A percentile compares a stretch with the other conserved stretches of the same genome.
Conservation (phyloP, 2,329 filamentous ascomycete genomes). For the Clonostachys rhizophaga region DNA sequence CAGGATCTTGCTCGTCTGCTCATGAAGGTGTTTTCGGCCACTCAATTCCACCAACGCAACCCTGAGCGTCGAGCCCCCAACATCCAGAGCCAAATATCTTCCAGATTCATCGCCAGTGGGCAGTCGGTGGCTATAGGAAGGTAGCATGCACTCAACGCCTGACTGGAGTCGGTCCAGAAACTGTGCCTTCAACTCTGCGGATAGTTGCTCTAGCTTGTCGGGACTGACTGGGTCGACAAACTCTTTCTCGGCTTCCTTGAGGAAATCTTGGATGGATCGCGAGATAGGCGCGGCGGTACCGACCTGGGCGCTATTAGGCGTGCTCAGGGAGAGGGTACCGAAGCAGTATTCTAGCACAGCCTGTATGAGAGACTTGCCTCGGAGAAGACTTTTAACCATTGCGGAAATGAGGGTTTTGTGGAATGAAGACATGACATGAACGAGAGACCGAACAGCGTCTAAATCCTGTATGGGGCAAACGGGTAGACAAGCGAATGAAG, state of each 20-base stretch:
- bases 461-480: neutral
- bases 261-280: conserved; percentile 41
- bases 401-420: conserved; percentile 49
- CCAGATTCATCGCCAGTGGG: conserved; percentile 56
- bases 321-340: conserved; percentile 26
- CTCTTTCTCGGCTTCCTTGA: conserved; percentile 49
- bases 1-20: conserved; percentile 44
- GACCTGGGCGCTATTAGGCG: conserved; percentile 9
- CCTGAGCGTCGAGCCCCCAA: conserved; percentile 65
- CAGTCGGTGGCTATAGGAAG: conserved; percentile 61
- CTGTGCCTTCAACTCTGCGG: conserved; percentile 46
- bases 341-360: conserved; percentile 52
- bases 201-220: conserved; percentile 39
- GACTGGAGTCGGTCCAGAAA: conserved; percentile 46
- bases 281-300: conserved; percentile 4
- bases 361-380: conserved; percentile 55
- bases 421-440: conserved; percentile 53
- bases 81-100: conserved; percentile 58
- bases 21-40: conserved; percentile 31
- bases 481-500: neutral
- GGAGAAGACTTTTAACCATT: conserved; percentile 50
- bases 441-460: conserved; percentile 35
- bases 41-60: conserved; percentile 59
- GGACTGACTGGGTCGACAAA: conserved; percentile 43
- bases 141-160: conserved; percentile 57